These are phyloP conservation scores for Balansia obtecta DNA, from an alignment of 2,329 filamentous ascomycete genomes.

Conservation along the genomic window DNA sequence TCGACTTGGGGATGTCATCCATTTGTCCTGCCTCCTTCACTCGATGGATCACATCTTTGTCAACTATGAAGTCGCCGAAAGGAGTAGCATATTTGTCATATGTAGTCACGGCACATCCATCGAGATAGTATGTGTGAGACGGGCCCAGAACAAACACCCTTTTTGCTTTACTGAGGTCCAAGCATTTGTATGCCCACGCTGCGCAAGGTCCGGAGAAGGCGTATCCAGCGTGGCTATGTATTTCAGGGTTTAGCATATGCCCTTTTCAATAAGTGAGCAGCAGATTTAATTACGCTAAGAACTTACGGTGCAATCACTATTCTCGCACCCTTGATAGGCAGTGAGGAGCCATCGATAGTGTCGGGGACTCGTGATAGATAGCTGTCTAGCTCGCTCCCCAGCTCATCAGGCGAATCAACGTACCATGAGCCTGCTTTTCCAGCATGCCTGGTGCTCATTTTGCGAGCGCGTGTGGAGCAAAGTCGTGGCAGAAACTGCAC, in stretches of 20 bases:
- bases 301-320: conserved; percentile 88
- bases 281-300: neutral
- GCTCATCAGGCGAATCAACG: conserved; percentile 40
- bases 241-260: neutral
- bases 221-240: conserved; percentile 77
- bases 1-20: conserved; percentile 44
- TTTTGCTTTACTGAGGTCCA: conserved; percentile 72
- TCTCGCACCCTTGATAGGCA: conserved; percentile 65
- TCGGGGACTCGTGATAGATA: conserved; percentile 64
- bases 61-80: conserved; percentile 56
- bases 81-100: conserved; percentile 64
- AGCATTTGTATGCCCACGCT: conserved; percentile 84
- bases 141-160: conserved; percentile 87
- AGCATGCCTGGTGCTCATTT: conserved; percentile 4
- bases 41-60: conserved; percentile 39
- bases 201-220: conserved; percentile 82
- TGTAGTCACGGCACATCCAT: conserved; percentile 62
- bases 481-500: neutral
- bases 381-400: conserved; percentile 57
- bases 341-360: conserved; percentile 39
- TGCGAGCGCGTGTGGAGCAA: neutral
- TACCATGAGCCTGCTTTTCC: conserved; percentile 87
- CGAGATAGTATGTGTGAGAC: conserved; percentile 76
- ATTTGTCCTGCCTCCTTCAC: conserved; percentile 28
- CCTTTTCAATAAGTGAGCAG: neutral